Percentiles rank a stretch among this genome's conserved stretches.
Conservation (phyloP, 495 filamentous ascomycete species). For the Penicillium canariense region DNA sequence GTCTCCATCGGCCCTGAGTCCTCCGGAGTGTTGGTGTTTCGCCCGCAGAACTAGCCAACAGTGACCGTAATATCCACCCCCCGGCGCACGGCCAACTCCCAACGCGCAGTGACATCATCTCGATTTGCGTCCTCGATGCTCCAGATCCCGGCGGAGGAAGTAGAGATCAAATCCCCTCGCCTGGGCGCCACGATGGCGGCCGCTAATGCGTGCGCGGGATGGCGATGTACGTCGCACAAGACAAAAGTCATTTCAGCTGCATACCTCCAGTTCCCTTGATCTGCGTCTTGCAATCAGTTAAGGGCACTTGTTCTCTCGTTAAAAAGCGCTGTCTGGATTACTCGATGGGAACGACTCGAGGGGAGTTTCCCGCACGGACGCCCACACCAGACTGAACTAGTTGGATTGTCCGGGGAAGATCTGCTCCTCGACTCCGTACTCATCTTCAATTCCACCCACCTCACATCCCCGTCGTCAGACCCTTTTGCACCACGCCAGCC, state of each 20-base stretch:
- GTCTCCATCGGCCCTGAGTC: background rate
- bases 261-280: background rate
- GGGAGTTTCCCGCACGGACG: background rate
- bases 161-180: background rate
- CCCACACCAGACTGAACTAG: background rate
- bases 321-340: background rate
- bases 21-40: background rate
- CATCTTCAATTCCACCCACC: background rate
- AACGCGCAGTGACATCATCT: conserved; percentile 19
- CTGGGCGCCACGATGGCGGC: conserved; percentile 9
- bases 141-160: conserved; percentile 3
- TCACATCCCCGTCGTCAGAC: conserved; percentile 14
- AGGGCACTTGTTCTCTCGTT: conserved; percentile 6
- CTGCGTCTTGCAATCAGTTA: background rate
- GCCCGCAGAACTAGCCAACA: background rate
- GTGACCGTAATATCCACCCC: background rate
- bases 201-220: conserved; percentile 22
- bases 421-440: background rate
- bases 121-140: conserved; percentile 1
- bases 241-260: background rate
- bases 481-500: conserved; percentile 3
- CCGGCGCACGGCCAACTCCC: background rate
- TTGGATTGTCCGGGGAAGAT: conserved; percentile 1
- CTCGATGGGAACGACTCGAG: background rate
- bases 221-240: conserved; percentile 2